Evolutionary conservation across 2,329 filamentous ascomycete species (phyloP), one percentile per base, ranked within the genome.

Genomic region (Alternaria sp.): DNA sequence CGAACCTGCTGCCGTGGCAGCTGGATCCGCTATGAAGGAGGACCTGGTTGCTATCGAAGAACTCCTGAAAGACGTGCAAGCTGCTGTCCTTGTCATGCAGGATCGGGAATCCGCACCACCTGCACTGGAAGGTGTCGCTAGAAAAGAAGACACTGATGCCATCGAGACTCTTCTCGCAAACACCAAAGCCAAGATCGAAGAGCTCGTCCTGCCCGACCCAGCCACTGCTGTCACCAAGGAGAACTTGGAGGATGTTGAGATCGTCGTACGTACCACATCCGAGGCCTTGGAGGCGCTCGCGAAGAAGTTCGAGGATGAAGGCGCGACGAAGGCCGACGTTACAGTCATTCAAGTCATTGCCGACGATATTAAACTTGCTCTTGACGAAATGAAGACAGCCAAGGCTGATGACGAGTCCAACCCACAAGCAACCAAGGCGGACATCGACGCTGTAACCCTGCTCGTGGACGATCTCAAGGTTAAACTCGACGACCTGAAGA

Each of bases 131-230:
- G 87, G 89, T 38, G 77, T 84, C 3, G 89, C 90, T 6, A 88
- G 85, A 32, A 92, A 92, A 74, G 93, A 97, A 67, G 94, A 98
- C 69, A 92, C 94, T 0, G 89, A 94, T 63, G 93, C 93, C 11
- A 94, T 98, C 60, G 94, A 97, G 78, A 96, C 91, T 0, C 89
- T 98, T 50, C 85, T 98, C 12, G 89, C 91, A 43, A 97, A 97
- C 75, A 94, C 93, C 32, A 97, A 97, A 76, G 89, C 90, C 5
- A 92, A 92, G 48, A 83, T 98, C 10, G 94, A 97, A 60, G 93
- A 97, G 60, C 86, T 97, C 51, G 87, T 78, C 5, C 76, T 87
- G 27, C 83, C 86, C 1, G 83, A 94, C 52, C 86, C 88, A 4
- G 90, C 93, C 34, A 88, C 91, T 59, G 83, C 88, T 2, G 88